These are phyloP conservation scores for Rosa chinensis DNA, from an alignment of 306 rosid genomes.

Conservation along the genomic window DNA sequence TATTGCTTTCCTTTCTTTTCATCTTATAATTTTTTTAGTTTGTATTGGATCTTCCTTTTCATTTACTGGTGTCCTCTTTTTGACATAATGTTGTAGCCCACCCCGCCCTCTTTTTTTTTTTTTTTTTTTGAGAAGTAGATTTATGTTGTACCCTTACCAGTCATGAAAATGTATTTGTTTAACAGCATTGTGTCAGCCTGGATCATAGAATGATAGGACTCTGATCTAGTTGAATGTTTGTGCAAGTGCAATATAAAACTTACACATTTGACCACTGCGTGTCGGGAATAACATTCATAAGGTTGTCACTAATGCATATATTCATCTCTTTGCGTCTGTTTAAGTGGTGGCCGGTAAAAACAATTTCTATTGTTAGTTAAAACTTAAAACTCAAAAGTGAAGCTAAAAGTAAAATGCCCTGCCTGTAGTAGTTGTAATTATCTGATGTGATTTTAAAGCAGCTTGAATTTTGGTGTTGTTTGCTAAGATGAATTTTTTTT, in stretches of 20 bases:
- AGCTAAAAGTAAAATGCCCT: background rate
- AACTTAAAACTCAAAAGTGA: background rate
- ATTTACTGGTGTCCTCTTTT: background rate
- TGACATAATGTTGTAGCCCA: background rate
- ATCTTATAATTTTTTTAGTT: background rate
- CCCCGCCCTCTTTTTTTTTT: too few relatives aligned
- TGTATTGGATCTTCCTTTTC: background rate
- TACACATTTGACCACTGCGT: background rate
- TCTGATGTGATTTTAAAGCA: background rate
- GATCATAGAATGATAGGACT: background rate
- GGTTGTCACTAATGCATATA: background rate
- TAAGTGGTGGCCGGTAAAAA: background rate
- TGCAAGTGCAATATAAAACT: background rate
- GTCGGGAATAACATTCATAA: background rate
- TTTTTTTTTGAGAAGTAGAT: background rate
- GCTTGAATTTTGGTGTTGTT: background rate
- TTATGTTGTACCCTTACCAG: background rate
- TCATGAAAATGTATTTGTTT: background rate
- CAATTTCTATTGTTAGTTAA: background rate
- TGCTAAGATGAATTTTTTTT: conserved; percentile 7
- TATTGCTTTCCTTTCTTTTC: conserved; percentile 9
- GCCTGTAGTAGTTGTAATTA: too few relatives aligned
- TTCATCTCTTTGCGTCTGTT: background rate
- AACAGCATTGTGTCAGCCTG: background rate
- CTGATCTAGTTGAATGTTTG: background rate